Evolutionary conservation across 805 yeast species (phyloP).

Genomic region (Blastobotrys americana): DNA sequence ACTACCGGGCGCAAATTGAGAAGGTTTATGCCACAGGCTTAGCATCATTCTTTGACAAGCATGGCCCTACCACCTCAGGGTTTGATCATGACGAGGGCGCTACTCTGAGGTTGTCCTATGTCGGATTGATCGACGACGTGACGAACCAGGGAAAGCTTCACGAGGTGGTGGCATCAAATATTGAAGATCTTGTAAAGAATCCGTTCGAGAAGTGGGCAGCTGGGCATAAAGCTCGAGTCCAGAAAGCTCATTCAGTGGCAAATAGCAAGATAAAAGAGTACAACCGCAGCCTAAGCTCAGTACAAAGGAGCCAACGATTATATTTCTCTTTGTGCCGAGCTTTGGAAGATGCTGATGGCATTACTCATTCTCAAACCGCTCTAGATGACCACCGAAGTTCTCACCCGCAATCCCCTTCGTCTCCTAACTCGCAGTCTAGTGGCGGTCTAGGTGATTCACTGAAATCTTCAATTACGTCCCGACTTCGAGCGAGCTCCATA

Average conservation of each 20-base stretch:
- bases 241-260: conserved; percentile 46
- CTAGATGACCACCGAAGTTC: neutral
- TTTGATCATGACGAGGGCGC: conserved; percentile 50
- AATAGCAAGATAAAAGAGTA: conserved; percentile 43
- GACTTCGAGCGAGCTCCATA: conserved; percentile 2
- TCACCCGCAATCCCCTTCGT: neutral
- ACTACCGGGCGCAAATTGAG: conserved; percentile 60
- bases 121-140: conserved; percentile 45
- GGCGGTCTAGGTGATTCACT: neutral
- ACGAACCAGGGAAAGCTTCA: conserved; percentile 49
- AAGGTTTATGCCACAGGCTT: conserved; percentile 53
- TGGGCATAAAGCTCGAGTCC: conserved; percentile 58
- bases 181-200: conserved; percentile 47
- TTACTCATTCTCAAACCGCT: neutral
- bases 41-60: conserved; percentile 34
- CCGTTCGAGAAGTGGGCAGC: conserved; percentile 67
- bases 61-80: conserved; percentile 34
- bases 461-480: no score
- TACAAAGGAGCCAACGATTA: conserved; percentile 43
- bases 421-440: neutral
- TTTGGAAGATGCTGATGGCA: conserved; percentile 44
- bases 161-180: conserved; percentile 49
- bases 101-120: conserved; percentile 50
- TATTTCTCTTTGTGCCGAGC: conserved; percentile 67
- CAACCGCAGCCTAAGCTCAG: conserved; percentile 39